Base-by-base conservation (phyloP, 1,284 basidiomycete species). In the Gymnopus androsaceus region DNA sequence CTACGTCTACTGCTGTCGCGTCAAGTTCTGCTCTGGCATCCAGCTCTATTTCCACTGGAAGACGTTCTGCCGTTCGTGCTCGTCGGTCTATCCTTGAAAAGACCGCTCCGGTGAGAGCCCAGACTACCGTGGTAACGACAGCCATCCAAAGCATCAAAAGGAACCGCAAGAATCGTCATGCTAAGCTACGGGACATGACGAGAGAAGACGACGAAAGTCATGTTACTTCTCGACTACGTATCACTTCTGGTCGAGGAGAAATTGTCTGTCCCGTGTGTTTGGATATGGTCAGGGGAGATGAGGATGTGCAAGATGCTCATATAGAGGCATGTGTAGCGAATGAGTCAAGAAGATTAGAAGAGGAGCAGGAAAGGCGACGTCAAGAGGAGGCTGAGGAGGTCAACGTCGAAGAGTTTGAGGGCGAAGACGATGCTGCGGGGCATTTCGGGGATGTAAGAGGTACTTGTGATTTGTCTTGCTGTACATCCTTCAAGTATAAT, bases 221-320 rank as follows among this genome's bases (percentile, higher is more conserved):
- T 9, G 58, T 59, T 57, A 21, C 23, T 54, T 61, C 58, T 37
- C 66, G 61, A 65, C 60, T 69, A 9, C 47, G 44, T 8, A 25
- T 33, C 19, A 69, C 57, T 62, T 62, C 41, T 66, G 70, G 60
- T 49, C 64, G 40, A 38, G 31, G 31, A 45, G 77, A 75, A 23
- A 74, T 80, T 17, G 63, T 75, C 9, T 92, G 89, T 63, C 90
- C 89, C 1, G 80, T 92, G 25, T 92, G 89, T 66, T 70, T 76
- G 41, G 70, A 71, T 48, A 68, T 69, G 15, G 75, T 90, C 1
- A 71, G 68, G 37, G 88, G 88, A 2, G 88, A 90, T 62, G 72
- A 77, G 40, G 89, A 90, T 59, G 82, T 89, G 12, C 65, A 89
- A 4, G 83, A 88, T 63, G 88, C 87, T 15, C 90, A 92, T 68